Base-by-base conservation (phyloP, 2,329 filamentous ascomycete genomes). In the Scleromitrula shiraiana region DNA sequence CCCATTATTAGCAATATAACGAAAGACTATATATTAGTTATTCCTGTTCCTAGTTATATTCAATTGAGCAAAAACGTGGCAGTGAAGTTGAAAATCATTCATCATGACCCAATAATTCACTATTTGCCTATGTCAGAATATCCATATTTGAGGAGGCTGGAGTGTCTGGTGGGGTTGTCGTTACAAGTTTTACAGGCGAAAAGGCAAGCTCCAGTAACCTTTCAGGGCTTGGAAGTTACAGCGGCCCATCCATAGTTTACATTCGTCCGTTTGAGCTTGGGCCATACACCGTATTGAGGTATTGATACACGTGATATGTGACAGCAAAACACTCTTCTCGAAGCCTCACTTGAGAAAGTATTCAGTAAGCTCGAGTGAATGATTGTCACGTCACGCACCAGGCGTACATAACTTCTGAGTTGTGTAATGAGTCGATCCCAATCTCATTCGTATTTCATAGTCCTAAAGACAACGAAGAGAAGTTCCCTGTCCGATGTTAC, bases 91-190 rank as follows among this genome's bases (percentile, higher is more conserved):
- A 27, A 37, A 44, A 22, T 47, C 29, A 19, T 23, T 44, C 39
- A 49, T 44, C 26, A 20, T 30, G 46, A 33, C n/a, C 46, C 46
- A 49, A 38, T 49, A 30, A 49, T 38, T 49, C 46, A 49, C 46
- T 3, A 15, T n/a, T 37, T 36, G 24, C 20, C 32, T 15, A 5
- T 24, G 32, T 15, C 5, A 9, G 15, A 24, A 36, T 36, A 36
- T 42, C 37, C 45, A 47, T 41, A 23, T 42, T 47, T 29, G 38
- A 44, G 46, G 46, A 24, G 46, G 46, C 46, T 49, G 46, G 37
- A n/a, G n/a, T n/a, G n/a, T n/a, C n/a, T n/a, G n/a, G 40, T 47
- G 14, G n/a, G 17, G 30, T 38, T n/a, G n/a, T n/a, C n/a, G n/a
- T n/a, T n/a, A n/a, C n/a, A n/a, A n/a, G n/a, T n/a, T n/a, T n/a